These are phyloP conservation scores for Fusarium armeniacum DNA, from an alignment of 2,329 filamentous ascomycete genomes.

Conservation along the genomic window DNA sequence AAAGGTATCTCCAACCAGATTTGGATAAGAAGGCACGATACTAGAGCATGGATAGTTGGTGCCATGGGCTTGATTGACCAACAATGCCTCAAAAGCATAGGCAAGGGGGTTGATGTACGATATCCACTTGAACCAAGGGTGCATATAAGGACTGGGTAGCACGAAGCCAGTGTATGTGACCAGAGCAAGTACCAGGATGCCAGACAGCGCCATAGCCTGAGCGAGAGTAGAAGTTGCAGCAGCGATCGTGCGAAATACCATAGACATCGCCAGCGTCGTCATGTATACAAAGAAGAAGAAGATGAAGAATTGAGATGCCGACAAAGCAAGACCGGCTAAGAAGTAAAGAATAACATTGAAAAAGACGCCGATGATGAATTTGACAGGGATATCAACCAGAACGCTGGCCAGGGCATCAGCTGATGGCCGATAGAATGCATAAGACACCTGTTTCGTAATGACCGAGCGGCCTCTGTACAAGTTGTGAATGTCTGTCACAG, in stretches of 20 bases:
- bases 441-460: slow-evolving; percentile 63
- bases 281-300: slow-evolving; percentile 81
- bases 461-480: slow-evolving; percentile 62
- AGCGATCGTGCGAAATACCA: slow-evolving; percentile 76
- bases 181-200: slow-evolving; percentile 1
- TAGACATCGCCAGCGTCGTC: slow-evolving; percentile 13
- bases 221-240: slow-evolving; percentile 53
- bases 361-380: slow-evolving; percentile 62
- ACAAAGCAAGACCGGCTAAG: slow-evolving; percentile 68
- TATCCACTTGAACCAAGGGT: slow-evolving; percentile 18
- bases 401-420: slow-evolving; percentile 69
- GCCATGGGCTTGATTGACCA: slow-evolving; percentile 10
- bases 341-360: slow-evolving; percentile 74
- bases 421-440: slow-evolving; percentile 66
- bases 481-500: slow-evolving; percentile 67
- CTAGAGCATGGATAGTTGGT: slow-evolving; percentile 11
- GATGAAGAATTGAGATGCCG: slow-evolving; percentile 80
- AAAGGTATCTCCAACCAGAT: not conserved
- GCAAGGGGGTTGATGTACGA: slow-evolving; percentile 15
- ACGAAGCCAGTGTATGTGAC: slow-evolving; percentile 14
- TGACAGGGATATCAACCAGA: slow-evolving; percentile 69
- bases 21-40: not conserved
- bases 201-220: slow-evolving; percentile 13
- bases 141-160: slow-evolving; percentile 2
- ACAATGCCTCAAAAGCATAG: slow-evolving; percentile 5